phyloP scores from a whole-genome alignment of 176 grass and related monocot genomes.

The Microstegium vimineum region DNA sequence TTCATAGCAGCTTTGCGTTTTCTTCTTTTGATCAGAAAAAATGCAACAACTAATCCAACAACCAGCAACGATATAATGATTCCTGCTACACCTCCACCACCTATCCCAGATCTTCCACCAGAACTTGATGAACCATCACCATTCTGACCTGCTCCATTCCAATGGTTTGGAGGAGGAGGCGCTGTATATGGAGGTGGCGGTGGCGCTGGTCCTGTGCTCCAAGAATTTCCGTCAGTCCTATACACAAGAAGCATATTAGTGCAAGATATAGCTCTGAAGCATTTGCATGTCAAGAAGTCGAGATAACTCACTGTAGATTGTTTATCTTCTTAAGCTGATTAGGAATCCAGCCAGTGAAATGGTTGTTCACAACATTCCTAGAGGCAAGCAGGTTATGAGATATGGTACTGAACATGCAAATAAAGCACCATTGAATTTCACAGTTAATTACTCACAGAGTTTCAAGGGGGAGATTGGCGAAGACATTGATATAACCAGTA shows the following conservation, averaged over 20 bases:
- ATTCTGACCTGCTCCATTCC: conserved; percentile 54
- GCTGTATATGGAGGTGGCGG: conserved; percentile 84
- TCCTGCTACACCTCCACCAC: conserved; percentile 75
- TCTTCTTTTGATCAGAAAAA: conserved; percentile 74
- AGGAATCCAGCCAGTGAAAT: conserved; percentile 97
- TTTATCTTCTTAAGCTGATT: conserved; percentile 88
- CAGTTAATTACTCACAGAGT: conserved; percentile 60
- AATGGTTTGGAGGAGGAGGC: conserved; percentile 63
- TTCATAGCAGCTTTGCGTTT: conserved; percentile 35
- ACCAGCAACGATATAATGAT: conserved; percentile 81
- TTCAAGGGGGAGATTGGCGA: conserved; percentile 76
- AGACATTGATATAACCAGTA: conserved; percentile 71
- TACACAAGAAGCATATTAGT: conserved; percentile 22
- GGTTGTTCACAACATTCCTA: conserved; percentile 90
- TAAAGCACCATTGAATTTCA: conserved; percentile 13
- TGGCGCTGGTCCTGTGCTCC: conserved; percentile 81
- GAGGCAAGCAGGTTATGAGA: conserved; percentile 35
- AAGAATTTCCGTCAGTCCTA: conserved; percentile 91
- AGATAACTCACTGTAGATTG: conserved; percentile 76
- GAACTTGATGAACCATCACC: conserved; percentile 41
- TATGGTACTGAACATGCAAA: conserved; percentile 18
- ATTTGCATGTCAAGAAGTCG: conserved; percentile 2
- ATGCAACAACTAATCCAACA: conserved; percentile 63
- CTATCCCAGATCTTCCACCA: conserved; percentile 61
- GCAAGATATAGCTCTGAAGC: conserved; percentile 19